Evolutionary conservation across 352 stramenopile genomes (phyloP).

Genomic region (Phytophthora pinifolia): DNA sequence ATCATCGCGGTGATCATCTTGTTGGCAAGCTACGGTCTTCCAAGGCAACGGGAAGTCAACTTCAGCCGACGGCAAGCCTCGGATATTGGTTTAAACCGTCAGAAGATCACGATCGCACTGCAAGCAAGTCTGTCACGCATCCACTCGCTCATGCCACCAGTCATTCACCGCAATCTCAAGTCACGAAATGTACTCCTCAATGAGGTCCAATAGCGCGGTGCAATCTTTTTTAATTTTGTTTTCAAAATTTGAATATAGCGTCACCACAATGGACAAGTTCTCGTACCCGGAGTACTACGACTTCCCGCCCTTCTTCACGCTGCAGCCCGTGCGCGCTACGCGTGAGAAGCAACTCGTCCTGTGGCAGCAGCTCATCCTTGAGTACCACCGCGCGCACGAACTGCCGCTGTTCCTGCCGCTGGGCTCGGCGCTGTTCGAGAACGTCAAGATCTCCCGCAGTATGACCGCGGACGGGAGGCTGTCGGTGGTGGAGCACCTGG

Average conservation of each 20-base stretch:
- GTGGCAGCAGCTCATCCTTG: constrained; percentile 84
- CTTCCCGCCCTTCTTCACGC: constrained; percentile 87
- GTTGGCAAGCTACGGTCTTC: too few relatives aligned
- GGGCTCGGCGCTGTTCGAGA: constrained; percentile 73
- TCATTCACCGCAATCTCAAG: too few relatives aligned
- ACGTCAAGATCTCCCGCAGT: constrained; percentile 83
- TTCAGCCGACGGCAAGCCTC: too few relatives aligned
- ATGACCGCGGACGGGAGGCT: constrained; percentile 68
- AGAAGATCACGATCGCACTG: too few relatives aligned
- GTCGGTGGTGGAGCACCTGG: constrained; percentile 74
- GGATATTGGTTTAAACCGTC: too few relatives aligned
- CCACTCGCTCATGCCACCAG: too few relatives aligned
- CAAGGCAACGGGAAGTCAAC: too few relatives aligned
- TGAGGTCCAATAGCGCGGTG: too few relatives aligned
- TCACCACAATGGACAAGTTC: constrained; percentile 61
- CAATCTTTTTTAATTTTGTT: too few relatives aligned
- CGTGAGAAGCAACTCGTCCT: constrained; percentile 87
- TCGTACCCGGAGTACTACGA: constrained; percentile 87
- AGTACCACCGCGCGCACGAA: constrained; percentile 79
- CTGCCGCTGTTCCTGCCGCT: constrained; percentile 73
- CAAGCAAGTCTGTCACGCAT: too few relatives aligned
- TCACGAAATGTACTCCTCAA: too few relatives aligned
- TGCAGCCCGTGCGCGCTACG: constrained; percentile 81
- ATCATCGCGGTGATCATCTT: too few relatives aligned
- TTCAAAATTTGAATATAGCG: not conserved